phyloP scores from a whole-genome alignment of 2,329 filamentous ascomycete species.

The Tolypocladium sp. region DNA sequence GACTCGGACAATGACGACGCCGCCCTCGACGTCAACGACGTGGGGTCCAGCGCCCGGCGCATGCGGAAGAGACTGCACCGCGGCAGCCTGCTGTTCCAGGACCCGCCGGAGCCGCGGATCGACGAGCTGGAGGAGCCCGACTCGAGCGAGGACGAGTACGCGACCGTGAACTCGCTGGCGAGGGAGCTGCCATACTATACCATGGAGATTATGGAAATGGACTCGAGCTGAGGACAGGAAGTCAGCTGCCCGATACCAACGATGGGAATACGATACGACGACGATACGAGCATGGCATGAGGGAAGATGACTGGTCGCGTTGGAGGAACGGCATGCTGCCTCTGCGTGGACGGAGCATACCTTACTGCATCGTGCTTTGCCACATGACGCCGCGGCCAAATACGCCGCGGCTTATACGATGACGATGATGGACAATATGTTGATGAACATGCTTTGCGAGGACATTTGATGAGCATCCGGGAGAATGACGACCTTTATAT shows the following conservation, averaged over 20 bases:
- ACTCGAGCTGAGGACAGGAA: slow-evolving; percentile 13
- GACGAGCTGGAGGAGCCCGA: slow-evolving; percentile 45
- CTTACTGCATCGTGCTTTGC: neutral
- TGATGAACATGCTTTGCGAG: neutral
- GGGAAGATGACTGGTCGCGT: neutral
- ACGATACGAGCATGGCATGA: slow-evolving; percentile 11
- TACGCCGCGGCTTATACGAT: neutral
- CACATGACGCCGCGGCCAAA: neutral
- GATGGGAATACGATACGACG: slow-evolving; percentile 7
- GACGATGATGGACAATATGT: neutral
- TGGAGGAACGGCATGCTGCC: neutral
- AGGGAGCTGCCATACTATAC: slow-evolving; percentile 41
- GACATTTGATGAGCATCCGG: neutral
- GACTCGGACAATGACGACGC: slow-evolving; percentile 36
- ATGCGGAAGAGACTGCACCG: slow-evolving; percentile 37
- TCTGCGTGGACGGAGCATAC: neutral
- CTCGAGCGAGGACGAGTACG: slow-evolving; percentile 34
- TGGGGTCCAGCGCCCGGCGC: slow-evolving; percentile 38
- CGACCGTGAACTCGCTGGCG: slow-evolving; percentile 31
- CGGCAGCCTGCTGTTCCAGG: slow-evolving; percentile 37
- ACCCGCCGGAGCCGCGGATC: slow-evolving; percentile 40
- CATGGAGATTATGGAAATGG: slow-evolving; percentile 42
- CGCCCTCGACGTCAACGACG: slow-evolving; percentile 29
- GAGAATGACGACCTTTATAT: neutral
- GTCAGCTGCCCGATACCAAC: neutral